A percentile compares a stretch with the other conserved stretches of the same genome.
Evolutionary conservation across 441 rosid species (phyloP).

Genomic region (Macaranga tanarius): DNA sequence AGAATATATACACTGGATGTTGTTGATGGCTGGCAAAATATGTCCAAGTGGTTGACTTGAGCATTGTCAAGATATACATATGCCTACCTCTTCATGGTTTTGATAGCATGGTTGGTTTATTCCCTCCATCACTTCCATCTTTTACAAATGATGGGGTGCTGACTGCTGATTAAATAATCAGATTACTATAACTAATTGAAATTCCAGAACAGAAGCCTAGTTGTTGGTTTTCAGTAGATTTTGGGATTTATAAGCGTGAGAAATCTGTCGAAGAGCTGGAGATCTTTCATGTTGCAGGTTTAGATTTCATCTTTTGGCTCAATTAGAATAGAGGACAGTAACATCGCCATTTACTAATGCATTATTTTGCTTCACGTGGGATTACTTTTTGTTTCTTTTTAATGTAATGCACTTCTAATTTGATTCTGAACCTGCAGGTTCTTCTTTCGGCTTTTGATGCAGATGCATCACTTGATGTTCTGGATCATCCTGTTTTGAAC

Average conservation of each 20-base stretch:
- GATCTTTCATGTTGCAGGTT: background rate
- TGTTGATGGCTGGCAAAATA: background rate
- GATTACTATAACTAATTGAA: background rate
- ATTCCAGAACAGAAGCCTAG: background rate
- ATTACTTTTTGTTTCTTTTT: background rate
- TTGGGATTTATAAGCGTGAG: background rate
- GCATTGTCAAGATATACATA: background rate
- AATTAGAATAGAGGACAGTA: background rate
- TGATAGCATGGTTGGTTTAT: too few species aligned
- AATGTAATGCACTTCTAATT: background rate
- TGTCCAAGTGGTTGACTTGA: too few species aligned
- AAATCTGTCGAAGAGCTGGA: background rate
- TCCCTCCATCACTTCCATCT: too few species aligned
- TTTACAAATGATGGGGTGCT: background rate
- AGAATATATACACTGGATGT: background rate
- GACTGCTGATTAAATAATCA: background rate
- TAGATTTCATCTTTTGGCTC: background rate
- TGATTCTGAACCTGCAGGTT: conserved; percentile 36
- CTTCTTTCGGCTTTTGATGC: conserved; percentile 55
- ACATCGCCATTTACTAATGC: background rate
- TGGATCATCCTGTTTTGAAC: conserved; percentile 73
- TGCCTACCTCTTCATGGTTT: too few species aligned
- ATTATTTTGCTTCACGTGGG: background rate
- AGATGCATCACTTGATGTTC: conserved; percentile 60
- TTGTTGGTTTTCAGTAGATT: background rate